Percentiles rank a stretch among this genome's conserved stretches.
phyloP scores from a whole-genome alignment of 257 asterid species.

The Ligustrum vulgare region DNA sequence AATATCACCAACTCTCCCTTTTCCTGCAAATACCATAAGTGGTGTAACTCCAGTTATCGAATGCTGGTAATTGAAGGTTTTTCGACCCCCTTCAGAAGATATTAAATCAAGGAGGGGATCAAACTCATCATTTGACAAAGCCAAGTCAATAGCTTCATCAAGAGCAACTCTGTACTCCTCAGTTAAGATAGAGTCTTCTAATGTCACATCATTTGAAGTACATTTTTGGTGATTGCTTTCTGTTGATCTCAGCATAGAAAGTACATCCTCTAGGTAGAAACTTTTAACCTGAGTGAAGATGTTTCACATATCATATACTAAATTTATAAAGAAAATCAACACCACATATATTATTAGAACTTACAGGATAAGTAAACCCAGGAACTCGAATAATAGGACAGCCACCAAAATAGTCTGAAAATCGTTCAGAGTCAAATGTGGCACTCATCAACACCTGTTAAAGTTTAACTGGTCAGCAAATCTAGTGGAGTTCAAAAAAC shows the following conservation, averaged over 20 bases:
- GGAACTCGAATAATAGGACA: conserved; percentile 91
- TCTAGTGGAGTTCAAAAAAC: conserved; percentile 14
- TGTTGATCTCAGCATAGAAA: conserved; percentile 53
- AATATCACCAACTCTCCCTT: conserved; percentile 73
- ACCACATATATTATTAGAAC: conserved; percentile 16
- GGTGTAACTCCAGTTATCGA: conserved; percentile 76
- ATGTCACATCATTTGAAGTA: conserved; percentile 26
- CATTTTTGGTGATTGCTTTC: conserved; percentile 33
- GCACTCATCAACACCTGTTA: conserved; percentile 94
- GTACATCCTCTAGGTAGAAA: conserved; percentile 84
- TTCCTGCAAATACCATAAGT: conserved; percentile 79
- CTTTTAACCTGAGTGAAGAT: conserved; percentile 57
- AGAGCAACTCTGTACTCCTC: conserved; percentile 67
- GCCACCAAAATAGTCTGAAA: conserved; percentile 81
- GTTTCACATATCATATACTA: conserved; percentile 15
- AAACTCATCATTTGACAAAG: conserved; percentile 64
- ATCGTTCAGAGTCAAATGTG: conserved; percentile 87
- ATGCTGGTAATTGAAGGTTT: conserved; percentile 67
- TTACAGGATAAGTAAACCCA: conserved; percentile 89
- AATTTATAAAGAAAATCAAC: conserved; percentile 18
- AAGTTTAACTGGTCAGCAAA: conserved; percentile 29
- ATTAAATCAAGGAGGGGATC: conserved; percentile 69
- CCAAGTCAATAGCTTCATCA: conserved; percentile 79
- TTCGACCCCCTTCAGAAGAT: conserved; percentile 55
- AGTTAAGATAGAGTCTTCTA: conserved; percentile 39